phyloP scores from a whole-genome alignment of 208 protist species.

The Angomonas ambiguus region DNA sequence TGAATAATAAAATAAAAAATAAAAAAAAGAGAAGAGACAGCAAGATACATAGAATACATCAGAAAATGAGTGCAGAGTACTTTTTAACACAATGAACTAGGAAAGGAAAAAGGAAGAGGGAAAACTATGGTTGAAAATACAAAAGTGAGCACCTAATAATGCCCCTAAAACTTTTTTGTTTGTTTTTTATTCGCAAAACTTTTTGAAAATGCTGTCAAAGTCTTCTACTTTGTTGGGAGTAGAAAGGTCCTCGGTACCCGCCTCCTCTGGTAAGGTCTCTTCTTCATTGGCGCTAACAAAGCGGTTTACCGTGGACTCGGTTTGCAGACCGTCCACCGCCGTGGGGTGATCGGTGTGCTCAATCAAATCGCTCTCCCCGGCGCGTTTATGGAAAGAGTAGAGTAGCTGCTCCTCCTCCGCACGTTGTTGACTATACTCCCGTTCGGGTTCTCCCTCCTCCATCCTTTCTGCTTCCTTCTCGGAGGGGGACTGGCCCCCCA shows the following conservation, averaged over 20 bases:
- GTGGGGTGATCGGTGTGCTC: neutral
- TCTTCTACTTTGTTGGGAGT: neutral
- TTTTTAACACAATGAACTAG: neutral
- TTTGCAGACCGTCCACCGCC: conserved; percentile 6
- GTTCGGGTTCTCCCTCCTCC: conserved; percentile 9
- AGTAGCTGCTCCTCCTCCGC: conserved; percentile 9
- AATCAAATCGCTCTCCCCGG: neutral
- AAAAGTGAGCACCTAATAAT: no score
- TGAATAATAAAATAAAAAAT: neutral
- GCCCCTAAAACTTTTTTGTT: neutral
- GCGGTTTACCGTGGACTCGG: conserved; percentile 15
- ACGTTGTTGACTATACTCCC: conserved; percentile 6
- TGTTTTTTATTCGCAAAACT: conserved; percentile 2
- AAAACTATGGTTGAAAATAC: neutral
- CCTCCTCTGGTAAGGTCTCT: neutral
- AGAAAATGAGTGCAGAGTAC: neutral
- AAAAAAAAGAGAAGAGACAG: neutral
- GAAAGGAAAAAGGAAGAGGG: neutral
- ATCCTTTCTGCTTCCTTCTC: neutral
- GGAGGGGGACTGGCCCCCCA: conserved; percentile 3
- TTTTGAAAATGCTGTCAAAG: conserved; percentile 13
- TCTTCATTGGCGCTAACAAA: conserved; percentile 8
- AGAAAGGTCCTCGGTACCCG: neutral
- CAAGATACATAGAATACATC: neutral
- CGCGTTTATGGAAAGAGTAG: neutral